Evolutionary conservation across 2,329 filamentous ascomycete species (phyloP), one percentile per base, ranked within the genome.

Genomic region (Alternaria postmessia): DNA sequence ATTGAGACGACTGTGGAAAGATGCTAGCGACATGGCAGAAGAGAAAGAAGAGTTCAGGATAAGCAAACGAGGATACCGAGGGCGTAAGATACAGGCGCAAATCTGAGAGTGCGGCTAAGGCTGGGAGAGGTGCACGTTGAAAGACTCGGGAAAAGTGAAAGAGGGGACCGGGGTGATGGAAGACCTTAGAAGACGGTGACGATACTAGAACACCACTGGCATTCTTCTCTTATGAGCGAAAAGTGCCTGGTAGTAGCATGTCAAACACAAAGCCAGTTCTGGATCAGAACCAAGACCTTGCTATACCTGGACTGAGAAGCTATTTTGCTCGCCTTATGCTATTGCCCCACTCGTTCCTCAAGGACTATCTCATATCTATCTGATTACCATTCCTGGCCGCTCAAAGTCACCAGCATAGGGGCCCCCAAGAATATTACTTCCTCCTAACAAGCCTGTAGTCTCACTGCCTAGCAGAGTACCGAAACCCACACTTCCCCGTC

Each of bases 371-470:
- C 22, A 12, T n/a, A 32, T 53, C 46, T 38, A 83, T 48, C 81
- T 73, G 66, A 83, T 82, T 9, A 75, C 66, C 54, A 65, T 58
- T 20, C 51, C 87, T 66, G 91, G 89, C 74, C 89, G 88, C 68
- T 93, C 90, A 68, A 95, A 90, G 4, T 92, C 92, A 75, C 96
- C 90, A 32, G 57, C 53, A 42, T 57, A 60, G 56, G 93, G 81
- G 20, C 88, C 88, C 75, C 97, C 93, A 32, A 97, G 83, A 64
- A 97, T 96, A 75, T 91, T 89, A 79, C 93, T 96, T 5, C 93
- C 91, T 12, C 91, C 92, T 24, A 97, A 81, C 63, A 92, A 59
- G 2, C 81, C 81, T 36, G 63, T 42, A 11, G 56, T 48, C 16
- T 64, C 65, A 61, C 44, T 61, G 6, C 64, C 62, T 42, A 65